A percentile compares a stretch with the other conserved stretches of the same genome.
Evolutionary conservation across 1,284 basidiomycete genomes (phyloP).

Genomic region (Pascua guehoae): DNA sequence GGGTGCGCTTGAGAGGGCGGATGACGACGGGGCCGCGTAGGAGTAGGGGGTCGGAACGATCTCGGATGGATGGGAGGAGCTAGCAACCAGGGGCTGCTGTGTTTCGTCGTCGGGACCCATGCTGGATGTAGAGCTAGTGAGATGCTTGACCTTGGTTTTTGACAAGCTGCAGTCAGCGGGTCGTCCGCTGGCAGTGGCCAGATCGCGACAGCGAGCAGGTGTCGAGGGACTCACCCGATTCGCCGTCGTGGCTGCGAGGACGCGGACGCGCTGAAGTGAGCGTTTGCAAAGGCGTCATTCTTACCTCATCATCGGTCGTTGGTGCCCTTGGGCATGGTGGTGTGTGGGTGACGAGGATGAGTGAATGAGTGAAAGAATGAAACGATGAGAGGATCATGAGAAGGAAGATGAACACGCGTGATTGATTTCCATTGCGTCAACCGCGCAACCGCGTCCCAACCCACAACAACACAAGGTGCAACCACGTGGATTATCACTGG

Average conservation of each 20-base stretch:
- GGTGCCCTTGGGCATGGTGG: too few species aligned
- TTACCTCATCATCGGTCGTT: neutral
- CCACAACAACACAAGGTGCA: too few species aligned
- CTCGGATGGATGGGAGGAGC: neutral
- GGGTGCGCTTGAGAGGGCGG: too few species aligned
- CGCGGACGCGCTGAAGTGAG: neutral
- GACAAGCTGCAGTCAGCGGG: neutral
- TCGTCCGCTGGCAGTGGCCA: too few species aligned
- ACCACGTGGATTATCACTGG: too few species aligned
- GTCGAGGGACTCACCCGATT: slow-evolving; percentile 17
- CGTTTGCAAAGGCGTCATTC: neutral
- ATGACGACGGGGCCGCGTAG: too few species aligned
- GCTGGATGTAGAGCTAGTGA: neutral
- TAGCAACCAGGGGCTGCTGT: slow-evolving; percentile 11
- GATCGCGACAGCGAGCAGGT: neutral
- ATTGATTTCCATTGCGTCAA: too few species aligned
- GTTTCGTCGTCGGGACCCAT: slow-evolving; percentile 16
- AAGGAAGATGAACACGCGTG: neutral
- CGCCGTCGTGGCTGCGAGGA: neutral
- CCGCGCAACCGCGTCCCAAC: too few species aligned
- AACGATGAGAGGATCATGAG: neutral
- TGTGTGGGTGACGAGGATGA: neutral
- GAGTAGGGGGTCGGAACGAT: too few species aligned
- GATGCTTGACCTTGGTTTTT: neutral
- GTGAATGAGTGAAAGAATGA: neutral